Conservation (phyloP, 345 rosid species). For the Eutrema heterophyllum region DNA sequence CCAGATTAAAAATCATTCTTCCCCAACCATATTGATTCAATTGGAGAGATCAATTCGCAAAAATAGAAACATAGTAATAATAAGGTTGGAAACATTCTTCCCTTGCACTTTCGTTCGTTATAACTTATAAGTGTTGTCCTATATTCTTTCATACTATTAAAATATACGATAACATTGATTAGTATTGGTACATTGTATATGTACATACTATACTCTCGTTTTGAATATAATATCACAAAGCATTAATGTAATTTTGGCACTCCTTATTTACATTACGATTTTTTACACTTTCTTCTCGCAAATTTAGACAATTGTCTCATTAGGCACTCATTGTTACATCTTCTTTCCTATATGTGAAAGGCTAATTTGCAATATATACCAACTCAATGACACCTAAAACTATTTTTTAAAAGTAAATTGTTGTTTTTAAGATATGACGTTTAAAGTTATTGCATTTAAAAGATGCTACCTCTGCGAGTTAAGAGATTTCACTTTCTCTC, state of each 20-base stretch:
- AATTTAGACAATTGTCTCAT: background rate
- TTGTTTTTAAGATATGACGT: background rate
- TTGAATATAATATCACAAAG: background rate
- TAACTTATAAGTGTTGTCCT: background rate
- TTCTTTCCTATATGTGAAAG: background rate
- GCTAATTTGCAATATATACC: background rate
- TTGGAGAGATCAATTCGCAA: background rate
- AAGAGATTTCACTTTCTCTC: conserved; percentile 31
- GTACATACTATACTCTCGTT: background rate
- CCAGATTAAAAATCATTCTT: conserved; percentile 1
- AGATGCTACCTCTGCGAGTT: conserved; percentile 10
- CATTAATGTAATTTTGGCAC: background rate
- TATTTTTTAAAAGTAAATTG: background rate
- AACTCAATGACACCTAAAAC: conserved; percentile 1
- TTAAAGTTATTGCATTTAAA: conserved; percentile 14
- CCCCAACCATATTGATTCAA: conserved; percentile 22
- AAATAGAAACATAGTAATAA: background rate
- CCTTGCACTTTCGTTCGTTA: background rate
- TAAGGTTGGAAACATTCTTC: conserved; percentile 7
- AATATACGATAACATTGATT: background rate
- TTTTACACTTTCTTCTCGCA: too few relatives aligned
- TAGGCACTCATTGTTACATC: background rate
- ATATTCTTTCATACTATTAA: background rate
- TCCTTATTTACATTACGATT: background rate
- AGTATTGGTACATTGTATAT: background rate